Evolutionary conservation across 192 early-diverging fungal genomes (phyloP), one percentile per base, ranked within the genome.

Genomic region (Umbelopsis vinacea): DNA sequence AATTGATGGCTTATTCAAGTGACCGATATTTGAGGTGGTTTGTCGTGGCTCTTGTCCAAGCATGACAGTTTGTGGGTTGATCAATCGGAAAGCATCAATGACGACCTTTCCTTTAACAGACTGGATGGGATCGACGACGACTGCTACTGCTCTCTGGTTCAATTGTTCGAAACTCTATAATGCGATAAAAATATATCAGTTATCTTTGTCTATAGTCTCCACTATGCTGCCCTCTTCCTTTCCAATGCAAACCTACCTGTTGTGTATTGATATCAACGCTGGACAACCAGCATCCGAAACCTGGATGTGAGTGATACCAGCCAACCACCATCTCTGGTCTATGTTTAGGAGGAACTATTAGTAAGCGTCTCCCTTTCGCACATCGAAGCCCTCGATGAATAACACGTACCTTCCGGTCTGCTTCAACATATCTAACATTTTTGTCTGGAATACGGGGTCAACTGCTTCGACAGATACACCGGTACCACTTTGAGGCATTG

Each of bases 261-360:
- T 99, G 98, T 52, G 98, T 99, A 84, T 97, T 97, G 63, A 98
- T 93, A 85, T 99, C 98, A 10, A 98, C 97, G 76, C 95, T 97
- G 21, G 97, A 98, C 33, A 99, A 87, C 98, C 98, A 99, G 88
- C 98, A 99, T 50, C 98, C 98, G 72, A 99, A 99, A 57, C 98
- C 98, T 38, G 98, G 98, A 85, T 99, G 98, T 71, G 98, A 99
- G 84, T 99, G 98, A 81, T 99, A 99, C 98, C 98, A 99, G n/a
- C 98, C 98, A 26, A 99, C 98, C 17, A 99, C 98, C 85, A 95
- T 96, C 83, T 99, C 97, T 22, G 93, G 92, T 81, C 95, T 95
- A 80, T 24, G 71, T 10, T 50, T 17, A 70, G 48, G 46, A 60
- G n/a, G 35, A 74, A 37, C 14, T 66, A 52, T 47, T 11, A 54